A percentile compares a stretch with the other conserved stretches of the same genome.
Conservation (phyloP, 2,329 filamentous ascomycete genomes). For the Monosporascus sp. region DNA sequence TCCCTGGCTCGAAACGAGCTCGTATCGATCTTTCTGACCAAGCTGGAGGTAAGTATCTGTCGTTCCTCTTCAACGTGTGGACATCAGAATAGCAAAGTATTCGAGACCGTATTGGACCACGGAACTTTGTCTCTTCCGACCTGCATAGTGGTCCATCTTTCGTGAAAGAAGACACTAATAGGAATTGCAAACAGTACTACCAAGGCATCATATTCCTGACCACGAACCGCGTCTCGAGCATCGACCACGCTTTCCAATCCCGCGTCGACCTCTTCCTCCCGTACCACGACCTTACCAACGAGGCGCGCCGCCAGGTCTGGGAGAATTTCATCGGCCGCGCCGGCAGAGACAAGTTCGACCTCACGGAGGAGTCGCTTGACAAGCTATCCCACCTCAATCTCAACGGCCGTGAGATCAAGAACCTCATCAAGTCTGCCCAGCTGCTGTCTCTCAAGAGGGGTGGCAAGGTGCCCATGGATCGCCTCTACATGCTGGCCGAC, state of each 20-base stretch:
- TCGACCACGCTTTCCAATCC: conserved; percentile 33
- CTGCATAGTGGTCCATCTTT: no score
- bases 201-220: conserved; percentile 33
- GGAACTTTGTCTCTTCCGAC: no score
- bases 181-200: conserved; percentile 29
- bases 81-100: no score
- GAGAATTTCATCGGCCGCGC: conserved; percentile 28
- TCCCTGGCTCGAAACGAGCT: conserved; percentile 35
- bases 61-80: background rate
- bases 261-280: conserved; percentile 29
- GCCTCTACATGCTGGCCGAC: conserved; percentile 26
- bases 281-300: conserved; percentile 24
- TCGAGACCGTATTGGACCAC: no score
- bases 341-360: conserved; percentile 25
- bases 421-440: conserved; percentile 36
- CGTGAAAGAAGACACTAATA: conserved; percentile 17
- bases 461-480: conserved; percentile 22
- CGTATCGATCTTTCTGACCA: conserved; percentile 22
- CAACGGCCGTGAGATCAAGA: conserved; percentile 49
- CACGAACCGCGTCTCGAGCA: conserved; percentile 29
- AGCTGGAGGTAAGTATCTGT: conserved; percentile 8
- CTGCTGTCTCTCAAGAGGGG: conserved; percentile 28
- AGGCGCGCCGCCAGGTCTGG: conserved; percentile 30
- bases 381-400: conserved; percentile 35
- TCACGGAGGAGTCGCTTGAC: conserved; percentile 25